Evolutionary conservation across 1,284 basidiomycete genomes (phyloP).

Genomic region (Rhodofomes roseus): DNA sequence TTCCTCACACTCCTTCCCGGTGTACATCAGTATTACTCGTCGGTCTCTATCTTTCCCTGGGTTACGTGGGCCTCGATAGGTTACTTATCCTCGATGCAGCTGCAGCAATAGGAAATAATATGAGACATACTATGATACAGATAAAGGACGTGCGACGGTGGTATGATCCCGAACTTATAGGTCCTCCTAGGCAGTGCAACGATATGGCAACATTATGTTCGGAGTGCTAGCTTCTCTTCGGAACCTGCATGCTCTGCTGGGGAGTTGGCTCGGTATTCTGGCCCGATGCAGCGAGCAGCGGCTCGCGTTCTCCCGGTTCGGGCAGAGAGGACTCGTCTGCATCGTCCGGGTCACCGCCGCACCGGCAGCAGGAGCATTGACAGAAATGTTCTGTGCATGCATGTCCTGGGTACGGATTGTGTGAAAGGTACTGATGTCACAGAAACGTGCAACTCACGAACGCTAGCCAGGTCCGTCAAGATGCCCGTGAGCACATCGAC

Average conservation of each 20-base stretch:
- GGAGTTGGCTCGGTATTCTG: not conserved
- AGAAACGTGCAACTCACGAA: slow-evolving; percentile 4
- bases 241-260: not conserved
- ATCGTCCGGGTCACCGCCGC: not conserved
- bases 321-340: not conserved
- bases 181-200: not conserved
- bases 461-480: slow-evolving; percentile 1
- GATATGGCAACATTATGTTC: not conserved
- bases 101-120: not conserved
- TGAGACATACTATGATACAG: not conserved
- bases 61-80: not conserved
- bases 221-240: not conserved
- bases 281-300: not conserved
- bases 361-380: not conserved
- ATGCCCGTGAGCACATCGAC: not conserved
- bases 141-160: not conserved
- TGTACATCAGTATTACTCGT: not conserved
- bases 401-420: not conserved
- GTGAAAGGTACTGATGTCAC: not conserved
- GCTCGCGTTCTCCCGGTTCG: not conserved
- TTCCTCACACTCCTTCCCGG: not conserved
- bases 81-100: not conserved
- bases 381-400: slow-evolving; percentile 2
- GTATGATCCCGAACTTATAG: not conserved
- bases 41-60: not conserved